Evolutionary conservation across 2,329 filamentous ascomycete genomes (phyloP), one percentile per base, ranked within the genome.

Genomic region (Pestalotiopsis sp.): DNA sequence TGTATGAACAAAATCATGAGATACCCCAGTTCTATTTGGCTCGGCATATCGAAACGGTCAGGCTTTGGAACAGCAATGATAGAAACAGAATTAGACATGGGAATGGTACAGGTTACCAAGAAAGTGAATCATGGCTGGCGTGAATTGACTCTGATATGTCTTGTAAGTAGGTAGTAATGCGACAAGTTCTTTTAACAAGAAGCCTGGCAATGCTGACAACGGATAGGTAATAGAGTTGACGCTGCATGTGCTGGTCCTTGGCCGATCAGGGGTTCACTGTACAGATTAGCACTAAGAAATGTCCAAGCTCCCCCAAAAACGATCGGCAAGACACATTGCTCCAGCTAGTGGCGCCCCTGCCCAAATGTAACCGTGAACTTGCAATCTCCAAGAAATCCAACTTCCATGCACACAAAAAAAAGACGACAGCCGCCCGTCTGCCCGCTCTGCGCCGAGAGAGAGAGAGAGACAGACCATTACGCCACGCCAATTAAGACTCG

Each of bases 381-480:
- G 26, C 56, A 58, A 58, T 35, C 56, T 58, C 56, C 56, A 58
- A 35, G 26, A 58, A 58, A 26, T 35, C 56, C 22, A 58, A 58
- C 56, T 13, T 58, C n/a, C 40, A 44, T 44, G 40, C 44, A 52
- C 44, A 52, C 17, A 52, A 52, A 52, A 58, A 52, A 52, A 24
- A 58, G 55, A 22, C 22, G 55, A 58, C 58, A 4, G 44, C 17
- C 44, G 5, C 20, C 44, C 9, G 44, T 10, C 44, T 17, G 40
- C 40, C 40, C n/a, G 14, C 40, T 14, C 66, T 74, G 26, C 64
- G 68, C 44, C 30, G 57, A 10, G 11, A 22, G 48, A 24, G 44
- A 52, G 44, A 52, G 17, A 52, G 17, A 20, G 22, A 9, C 44
- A 52, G 20, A 22, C n/a, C 11, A 20, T 52, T 3, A 4, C 17